Evolutionary conservation across 1,284 basidiomycete species (phyloP).

Genomic region (Ustilago vetiveriae): DNA sequence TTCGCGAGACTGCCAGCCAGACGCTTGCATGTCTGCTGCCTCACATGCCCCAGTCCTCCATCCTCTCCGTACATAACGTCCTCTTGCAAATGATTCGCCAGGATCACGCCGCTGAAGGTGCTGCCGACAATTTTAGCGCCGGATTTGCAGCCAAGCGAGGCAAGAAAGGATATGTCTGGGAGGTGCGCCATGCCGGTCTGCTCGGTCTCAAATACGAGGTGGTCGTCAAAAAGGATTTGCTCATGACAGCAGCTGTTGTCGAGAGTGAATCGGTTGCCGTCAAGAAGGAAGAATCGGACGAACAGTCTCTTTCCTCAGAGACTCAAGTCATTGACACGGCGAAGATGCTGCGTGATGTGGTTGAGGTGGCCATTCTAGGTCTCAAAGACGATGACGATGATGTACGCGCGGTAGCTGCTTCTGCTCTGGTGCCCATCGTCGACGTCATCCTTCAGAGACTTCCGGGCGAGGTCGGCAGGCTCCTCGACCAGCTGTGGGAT

Average conservation of each 20-base stretch:
- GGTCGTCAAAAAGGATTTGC: constrained; percentile 85
- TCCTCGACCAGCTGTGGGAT: constrained; percentile 88
- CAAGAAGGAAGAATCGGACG: constrained; percentile 38
- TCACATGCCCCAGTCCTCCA: constrained; percentile 80
- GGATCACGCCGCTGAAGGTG: constrained; percentile 70
- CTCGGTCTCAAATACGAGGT: constrained; percentile 98
- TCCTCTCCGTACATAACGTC: constrained; percentile 81
- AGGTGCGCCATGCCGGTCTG: constrained; percentile 94
- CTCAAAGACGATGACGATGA: constrained; percentile 93
- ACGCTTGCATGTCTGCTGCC: constrained; percentile 88
- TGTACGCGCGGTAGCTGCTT: constrained; percentile 93
- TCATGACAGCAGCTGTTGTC: constrained; percentile 66
- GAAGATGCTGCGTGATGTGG: constrained; percentile 52
- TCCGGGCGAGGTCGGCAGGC: constrained; percentile 70
- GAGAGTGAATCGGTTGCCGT: constrained; percentile 9
- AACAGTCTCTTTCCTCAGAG: neutral
- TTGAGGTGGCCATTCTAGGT: constrained; percentile 70
- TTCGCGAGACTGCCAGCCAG: constrained; percentile 94
- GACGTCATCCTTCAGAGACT: constrained; percentile 80
- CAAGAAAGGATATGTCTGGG: constrained; percentile 81
- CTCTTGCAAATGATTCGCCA: constrained; percentile 94
- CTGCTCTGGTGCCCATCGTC: constrained; percentile 86
- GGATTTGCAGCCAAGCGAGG: constrained; percentile 69
- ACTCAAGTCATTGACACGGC: constrained; percentile 11
- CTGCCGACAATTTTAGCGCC: constrained; percentile 11